Conservation (phyloP, 805 yeast genomes). For the Cyberlindnera amylophila region DNA sequence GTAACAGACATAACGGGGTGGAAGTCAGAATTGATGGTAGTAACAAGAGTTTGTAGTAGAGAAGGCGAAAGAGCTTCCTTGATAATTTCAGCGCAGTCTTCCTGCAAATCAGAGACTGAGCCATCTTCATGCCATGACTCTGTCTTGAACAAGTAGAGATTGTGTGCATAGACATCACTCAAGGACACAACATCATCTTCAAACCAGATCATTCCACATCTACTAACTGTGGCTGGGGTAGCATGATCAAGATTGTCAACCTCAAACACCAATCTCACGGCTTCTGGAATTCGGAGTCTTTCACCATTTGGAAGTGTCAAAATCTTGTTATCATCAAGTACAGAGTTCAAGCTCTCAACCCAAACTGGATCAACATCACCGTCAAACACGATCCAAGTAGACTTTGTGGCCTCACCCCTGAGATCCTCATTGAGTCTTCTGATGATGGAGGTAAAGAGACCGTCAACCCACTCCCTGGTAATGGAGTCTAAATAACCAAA, state of each 20-base stretch:
- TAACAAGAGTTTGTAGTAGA: background rate
- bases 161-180: constrained; percentile 23
- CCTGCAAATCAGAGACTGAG: background rate
- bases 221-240: constrained; percentile 87
- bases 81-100: background rate
- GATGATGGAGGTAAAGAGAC: constrained; percentile 66
- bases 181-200: constrained; percentile 33
- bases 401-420: constrained; percentile 53
- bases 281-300: constrained; percentile 60
- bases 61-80: constrained; percentile 3
- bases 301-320: constrained; percentile 90
- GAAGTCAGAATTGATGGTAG: background rate
- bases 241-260: constrained; percentile 62
- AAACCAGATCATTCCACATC: constrained; percentile 88
- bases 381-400: constrained; percentile 80
- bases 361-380: constrained; percentile 93
- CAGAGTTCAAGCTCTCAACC: constrained; percentile 89
- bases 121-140: constrained; percentile 4
- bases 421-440: constrained; percentile 52
- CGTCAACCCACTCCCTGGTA: constrained; percentile 92
- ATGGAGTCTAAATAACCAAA: constrained; percentile 70
- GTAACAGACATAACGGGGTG: constrained; percentile 13
- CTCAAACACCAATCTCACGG: constrained; percentile 71
- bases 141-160: constrained; percentile 12
- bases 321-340: constrained; percentile 79